A percentile compares a stretch with the other conserved stretches of the same genome.
Conservation (phyloP, 768 basidiomycete species). For the Leccinellum luteum region DNA sequence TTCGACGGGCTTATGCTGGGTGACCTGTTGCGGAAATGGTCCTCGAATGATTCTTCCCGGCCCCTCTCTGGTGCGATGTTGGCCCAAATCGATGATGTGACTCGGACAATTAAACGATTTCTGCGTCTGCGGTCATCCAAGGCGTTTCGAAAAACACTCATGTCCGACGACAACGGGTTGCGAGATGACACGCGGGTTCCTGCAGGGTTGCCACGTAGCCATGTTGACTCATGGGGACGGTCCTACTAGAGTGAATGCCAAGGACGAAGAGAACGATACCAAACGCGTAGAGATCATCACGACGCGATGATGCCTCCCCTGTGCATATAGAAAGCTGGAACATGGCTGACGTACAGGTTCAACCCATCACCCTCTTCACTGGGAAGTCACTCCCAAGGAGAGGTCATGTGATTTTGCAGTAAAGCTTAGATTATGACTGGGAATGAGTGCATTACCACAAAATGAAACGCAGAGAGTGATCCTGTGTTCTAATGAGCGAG, state of each 20-base stretch:
- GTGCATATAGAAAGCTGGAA: constrained; percentile 10
- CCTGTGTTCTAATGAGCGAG: neutral
- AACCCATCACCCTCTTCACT: too few species aligned
- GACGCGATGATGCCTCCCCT: constrained; percentile 1
- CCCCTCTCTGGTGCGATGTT: neutral
- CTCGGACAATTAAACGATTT: neutral
- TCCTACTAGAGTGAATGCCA: constrained; percentile 17
- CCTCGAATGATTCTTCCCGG: constrained; percentile 11
- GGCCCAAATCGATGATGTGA: neutral
- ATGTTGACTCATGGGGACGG: constrained; percentile 2
- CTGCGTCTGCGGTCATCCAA: neutral
- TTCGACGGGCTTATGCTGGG: neutral
- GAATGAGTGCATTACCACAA: neutral
- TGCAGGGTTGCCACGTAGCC: constrained; percentile 11
- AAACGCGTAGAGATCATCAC: neutral
- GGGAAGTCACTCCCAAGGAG: neutral
- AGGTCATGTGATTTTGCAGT: neutral
- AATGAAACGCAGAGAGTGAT: neutral
- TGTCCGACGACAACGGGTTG: constrained; percentile 9
- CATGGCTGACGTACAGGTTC: constrained; percentile 7
- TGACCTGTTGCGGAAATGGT: neutral
- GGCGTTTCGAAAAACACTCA: neutral
- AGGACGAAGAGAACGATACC: neutral
- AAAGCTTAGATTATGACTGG: neutral
- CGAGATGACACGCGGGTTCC: constrained; percentile 18